Conservation (phyloP, 306 rosid species). For the Trifolium fragiferum region DNA sequence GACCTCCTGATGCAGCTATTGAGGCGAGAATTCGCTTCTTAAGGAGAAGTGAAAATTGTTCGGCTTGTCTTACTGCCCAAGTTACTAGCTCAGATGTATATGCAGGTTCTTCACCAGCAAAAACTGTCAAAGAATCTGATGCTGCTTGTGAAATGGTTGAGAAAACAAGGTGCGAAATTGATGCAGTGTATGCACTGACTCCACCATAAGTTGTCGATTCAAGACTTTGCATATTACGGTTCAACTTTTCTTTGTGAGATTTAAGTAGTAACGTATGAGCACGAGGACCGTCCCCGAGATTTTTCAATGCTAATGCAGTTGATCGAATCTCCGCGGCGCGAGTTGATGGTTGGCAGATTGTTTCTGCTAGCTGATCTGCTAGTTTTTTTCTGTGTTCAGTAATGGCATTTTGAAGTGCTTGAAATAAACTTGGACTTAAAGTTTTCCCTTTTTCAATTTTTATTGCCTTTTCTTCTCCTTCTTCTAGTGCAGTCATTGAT, state of each 20-base stretch:
- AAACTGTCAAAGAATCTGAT: constrained; percentile 68
- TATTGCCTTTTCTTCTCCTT: constrained; percentile 57
- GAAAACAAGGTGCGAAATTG: constrained; percentile 73
- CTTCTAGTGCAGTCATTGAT: constrained; percentile 70
- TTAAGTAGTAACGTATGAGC: constrained; percentile 71
- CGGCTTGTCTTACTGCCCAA: constrained; percentile 83
- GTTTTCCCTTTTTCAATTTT: constrained; percentile 49
- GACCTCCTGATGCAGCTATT: constrained; percentile 74
- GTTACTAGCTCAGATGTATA: constrained; percentile 88
- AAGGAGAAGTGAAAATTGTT: constrained; percentile 53
- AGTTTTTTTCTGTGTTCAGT: constrained; percentile 63
- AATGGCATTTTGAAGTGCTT: constrained; percentile 55
- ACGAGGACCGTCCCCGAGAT: constrained; percentile 86
- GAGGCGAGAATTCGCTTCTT: constrained; percentile 73
- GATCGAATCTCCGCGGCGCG: constrained; percentile 67
- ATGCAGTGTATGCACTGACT: constrained; percentile 55
- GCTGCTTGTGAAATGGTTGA: constrained; percentile 78
- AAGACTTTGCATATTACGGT: constrained; percentile 49
- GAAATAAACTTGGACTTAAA: constrained; percentile 50
- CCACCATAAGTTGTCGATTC: constrained; percentile 51
- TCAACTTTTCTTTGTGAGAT: constrained; percentile 64
- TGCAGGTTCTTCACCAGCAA: constrained; percentile 78
- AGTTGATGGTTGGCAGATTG: constrained; percentile 68
- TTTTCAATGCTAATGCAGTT: constrained; percentile 63
- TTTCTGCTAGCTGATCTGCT: constrained; percentile 80